These are phyloP conservation scores for Podospora pseudopauciseta DNA, from an alignment of 495 filamentous ascomycete species.

Conservation along the genomic window DNA sequence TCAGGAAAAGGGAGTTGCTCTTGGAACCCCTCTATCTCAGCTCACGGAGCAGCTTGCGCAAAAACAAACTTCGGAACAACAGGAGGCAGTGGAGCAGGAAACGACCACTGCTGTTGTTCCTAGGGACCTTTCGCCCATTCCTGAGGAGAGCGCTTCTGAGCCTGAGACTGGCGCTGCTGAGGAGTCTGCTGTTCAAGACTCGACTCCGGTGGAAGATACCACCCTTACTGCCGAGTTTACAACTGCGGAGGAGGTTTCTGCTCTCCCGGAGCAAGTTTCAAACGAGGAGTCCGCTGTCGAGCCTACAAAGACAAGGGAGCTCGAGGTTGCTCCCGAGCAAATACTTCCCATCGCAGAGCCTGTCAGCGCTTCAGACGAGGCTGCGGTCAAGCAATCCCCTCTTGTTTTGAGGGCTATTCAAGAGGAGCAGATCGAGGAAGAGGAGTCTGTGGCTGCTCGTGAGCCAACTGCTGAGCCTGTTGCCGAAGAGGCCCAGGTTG, in stretches of 20 bases:
- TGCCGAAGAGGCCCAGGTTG: neutral
- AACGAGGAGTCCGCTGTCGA: neutral
- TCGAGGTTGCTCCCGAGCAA: neutral
- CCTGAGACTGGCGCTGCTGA: neutral
- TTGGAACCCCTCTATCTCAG: too few relatives aligned
- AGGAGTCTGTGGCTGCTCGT: neutral
- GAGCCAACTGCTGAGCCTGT: neutral
- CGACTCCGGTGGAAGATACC: neutral
- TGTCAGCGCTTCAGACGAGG: neutral
- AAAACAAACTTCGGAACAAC: too few relatives aligned
- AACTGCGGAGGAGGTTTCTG: neutral
- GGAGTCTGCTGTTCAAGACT: neutral
- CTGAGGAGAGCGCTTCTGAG: constrained; percentile 15
- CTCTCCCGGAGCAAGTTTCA: neutral
- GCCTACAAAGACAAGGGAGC: neutral
- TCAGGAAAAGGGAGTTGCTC: neutral
- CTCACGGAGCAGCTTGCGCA: too few relatives aligned
- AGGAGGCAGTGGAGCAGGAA: too few relatives aligned
- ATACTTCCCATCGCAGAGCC: neutral
- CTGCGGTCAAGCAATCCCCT: neutral
- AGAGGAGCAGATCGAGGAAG: neutral
- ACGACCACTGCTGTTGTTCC: neutral
- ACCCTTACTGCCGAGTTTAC: neutral
- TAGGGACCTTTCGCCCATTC: neutral
- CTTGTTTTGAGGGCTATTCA: neutral